phyloP scores from a whole-genome alignment of 208 protist genomes.

The Trypanosoma melophagium region DNA sequence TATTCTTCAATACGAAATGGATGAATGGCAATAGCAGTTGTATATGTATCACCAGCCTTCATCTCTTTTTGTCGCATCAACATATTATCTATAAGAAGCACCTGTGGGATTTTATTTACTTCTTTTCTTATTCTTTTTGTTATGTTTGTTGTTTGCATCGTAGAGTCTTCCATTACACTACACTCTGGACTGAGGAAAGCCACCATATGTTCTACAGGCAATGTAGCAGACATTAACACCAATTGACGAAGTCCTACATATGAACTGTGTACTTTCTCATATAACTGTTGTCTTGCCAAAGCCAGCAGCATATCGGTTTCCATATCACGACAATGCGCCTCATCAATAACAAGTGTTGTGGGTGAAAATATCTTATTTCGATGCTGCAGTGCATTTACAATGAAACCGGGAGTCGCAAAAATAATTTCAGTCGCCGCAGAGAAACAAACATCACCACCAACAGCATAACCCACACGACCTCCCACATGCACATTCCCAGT shows the following conservation, averaged over 20 bases:
- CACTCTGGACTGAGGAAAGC: constrained; percentile 30
- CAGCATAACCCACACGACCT: constrained; percentile 72
- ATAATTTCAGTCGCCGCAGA: constrained; percentile 65
- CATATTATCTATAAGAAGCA: constrained; percentile 7
- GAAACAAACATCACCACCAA: constrained; percentile 54
- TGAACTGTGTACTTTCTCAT: not conserved
- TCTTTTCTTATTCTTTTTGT: not conserved
- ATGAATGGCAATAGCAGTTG: not conserved
- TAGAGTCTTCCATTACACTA: too few relatives aligned
- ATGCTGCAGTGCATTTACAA: constrained; percentile 49
- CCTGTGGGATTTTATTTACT: not conserved
- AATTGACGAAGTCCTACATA: constrained; percentile 39
- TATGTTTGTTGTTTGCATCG: too few relatives aligned
- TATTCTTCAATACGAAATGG: constrained; percentile 58
- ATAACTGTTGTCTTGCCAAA: constrained; percentile 29
- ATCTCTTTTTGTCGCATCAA: not conserved
- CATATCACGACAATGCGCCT: constrained; percentile 74
- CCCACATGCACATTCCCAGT: constrained; percentile 25
- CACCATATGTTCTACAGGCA: constrained; percentile 48
- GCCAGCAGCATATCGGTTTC: constrained; percentile 71
- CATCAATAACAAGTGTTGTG: constrained; percentile 76
- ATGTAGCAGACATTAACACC: constrained; percentile 77
- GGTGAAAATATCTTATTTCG: constrained; percentile 30
- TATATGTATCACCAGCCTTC: not conserved
- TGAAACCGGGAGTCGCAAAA: constrained; percentile 73